Conservation (phyloP, 108 stramenopile species). For the Schizochytrium sp. region DNA sequence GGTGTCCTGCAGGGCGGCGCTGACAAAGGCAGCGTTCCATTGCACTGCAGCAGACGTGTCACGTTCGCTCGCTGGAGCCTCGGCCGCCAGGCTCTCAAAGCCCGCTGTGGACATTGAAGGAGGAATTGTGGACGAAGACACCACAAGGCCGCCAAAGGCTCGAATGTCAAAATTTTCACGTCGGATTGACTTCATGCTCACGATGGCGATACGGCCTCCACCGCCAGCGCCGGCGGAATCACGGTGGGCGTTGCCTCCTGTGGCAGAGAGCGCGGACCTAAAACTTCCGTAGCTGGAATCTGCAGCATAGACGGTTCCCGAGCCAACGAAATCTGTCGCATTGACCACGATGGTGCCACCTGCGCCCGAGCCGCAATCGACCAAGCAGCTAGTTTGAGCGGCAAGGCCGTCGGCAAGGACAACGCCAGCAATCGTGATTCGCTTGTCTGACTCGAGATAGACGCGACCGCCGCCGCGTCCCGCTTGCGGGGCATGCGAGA, state of each 20-base stretch:
- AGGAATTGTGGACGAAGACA: not conserved
- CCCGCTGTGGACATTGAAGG: not conserved
- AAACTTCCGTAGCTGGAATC: no score
- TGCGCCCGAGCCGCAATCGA: conserved; percentile 6
- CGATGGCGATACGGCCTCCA: not conserved
- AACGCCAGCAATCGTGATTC: not conserved
- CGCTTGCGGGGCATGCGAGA: not conserved
- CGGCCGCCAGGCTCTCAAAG: no score
- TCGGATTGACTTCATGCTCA: not conserved
- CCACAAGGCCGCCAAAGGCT: not conserved
- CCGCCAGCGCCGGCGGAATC: not conserved
- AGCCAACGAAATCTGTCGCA: not conserved
- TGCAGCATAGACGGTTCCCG: not conserved
- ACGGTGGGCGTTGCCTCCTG: not conserved
- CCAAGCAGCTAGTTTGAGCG: not conserved
- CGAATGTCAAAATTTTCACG: not conserved
- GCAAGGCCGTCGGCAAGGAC: not conserved
- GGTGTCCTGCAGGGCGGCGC: no score
- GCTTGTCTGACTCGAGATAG: not conserved
- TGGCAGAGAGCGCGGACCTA: not conserved
- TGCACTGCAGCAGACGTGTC: no score
- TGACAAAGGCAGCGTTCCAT: no score
- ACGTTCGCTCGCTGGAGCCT: no score
- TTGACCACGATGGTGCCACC: not conserved
- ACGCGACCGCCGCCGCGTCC: conserved; percentile 3